Conservation (phyloP, 2,329 filamentous ascomycete species). For the Cordyceps militaris region DNA sequence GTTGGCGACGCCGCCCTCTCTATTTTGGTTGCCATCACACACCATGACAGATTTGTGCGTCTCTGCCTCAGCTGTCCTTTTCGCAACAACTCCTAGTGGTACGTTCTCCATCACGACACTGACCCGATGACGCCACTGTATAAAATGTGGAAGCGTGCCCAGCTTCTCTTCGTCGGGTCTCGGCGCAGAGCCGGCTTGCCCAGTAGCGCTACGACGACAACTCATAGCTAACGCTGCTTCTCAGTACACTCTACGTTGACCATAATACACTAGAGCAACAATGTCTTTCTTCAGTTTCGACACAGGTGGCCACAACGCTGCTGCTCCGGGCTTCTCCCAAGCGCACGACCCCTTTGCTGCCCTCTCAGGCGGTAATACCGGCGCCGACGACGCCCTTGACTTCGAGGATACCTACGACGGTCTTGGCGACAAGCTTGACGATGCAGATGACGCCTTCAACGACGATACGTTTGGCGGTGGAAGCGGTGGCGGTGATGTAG, state of each 20-base stretch:
- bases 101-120: slow-evolving; percentile 18
- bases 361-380: slow-evolving; percentile 50
- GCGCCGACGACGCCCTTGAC: slow-evolving; percentile 53
- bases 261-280: slow-evolving; percentile 20
- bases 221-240: neutral
- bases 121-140: too few relatives aligned
- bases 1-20: slow-evolving; percentile 5
- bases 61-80: slow-evolving; percentile 23
- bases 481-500: slow-evolving; percentile 36
- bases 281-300: slow-evolving; percentile 97
- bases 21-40: slow-evolving; percentile 21
- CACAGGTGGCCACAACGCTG: slow-evolving; percentile 55
- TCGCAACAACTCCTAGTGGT: slow-evolving; percentile 34
- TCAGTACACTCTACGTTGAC: slow-evolving; percentile 8
- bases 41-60: slow-evolving; percentile 36
- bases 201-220: neutral
- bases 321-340: slow-evolving; percentile 75
- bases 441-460: slow-evolving; percentile 90
- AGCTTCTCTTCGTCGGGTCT: neutral
- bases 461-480: slow-evolving; percentile 74
- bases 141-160: neutral
- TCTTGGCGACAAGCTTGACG: slow-evolving; percentile 81
- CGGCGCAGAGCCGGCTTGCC: neutral
- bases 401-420: slow-evolving; percentile 98
- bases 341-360: slow-evolving; percentile 80